phyloP scores from a whole-genome alignment of 2,329 filamentous ascomycete genomes.

The Alternaria panax region DNA sequence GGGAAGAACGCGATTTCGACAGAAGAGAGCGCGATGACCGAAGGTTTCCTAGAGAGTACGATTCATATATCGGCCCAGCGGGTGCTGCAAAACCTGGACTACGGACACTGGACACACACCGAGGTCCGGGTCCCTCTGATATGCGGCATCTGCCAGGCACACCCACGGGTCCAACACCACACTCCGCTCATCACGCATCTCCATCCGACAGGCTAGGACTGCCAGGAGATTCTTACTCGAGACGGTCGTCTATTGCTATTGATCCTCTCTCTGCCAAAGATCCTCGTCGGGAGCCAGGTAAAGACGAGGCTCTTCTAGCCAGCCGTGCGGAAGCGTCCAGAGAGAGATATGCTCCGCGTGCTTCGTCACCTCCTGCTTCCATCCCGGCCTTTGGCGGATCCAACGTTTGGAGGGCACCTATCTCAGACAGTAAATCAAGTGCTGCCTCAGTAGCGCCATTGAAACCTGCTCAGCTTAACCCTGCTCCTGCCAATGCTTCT shows the following conservation, averaged over 20 bases:
- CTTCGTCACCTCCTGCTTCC: constrained; percentile 62
- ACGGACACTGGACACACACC: constrained; percentile 44
- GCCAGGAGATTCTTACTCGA: constrained; percentile 44
- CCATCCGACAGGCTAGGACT: constrained; percentile 43
- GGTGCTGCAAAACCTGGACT: constrained; percentile 39
- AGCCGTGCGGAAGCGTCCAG: constrained; percentile 56
- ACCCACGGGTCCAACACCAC: constrained; percentile 44
- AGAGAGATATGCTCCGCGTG: constrained; percentile 56
- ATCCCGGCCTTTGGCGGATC: constrained; percentile 64
- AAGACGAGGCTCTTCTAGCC: constrained; percentile 54
- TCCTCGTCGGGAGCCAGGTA: constrained; percentile 50
- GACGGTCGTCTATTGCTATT: constrained; percentile 47
- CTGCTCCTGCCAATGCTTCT: constrained; percentile 30
- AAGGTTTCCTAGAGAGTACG: constrained; percentile 56
- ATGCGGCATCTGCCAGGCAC: constrained; percentile 44
- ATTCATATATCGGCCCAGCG: constrained; percentile 50
- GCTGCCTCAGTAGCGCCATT: constrained; percentile 33
- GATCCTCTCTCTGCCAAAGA: constrained; percentile 46
- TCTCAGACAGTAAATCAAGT: constrained; percentile 44
- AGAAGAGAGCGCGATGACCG: constrained; percentile 52
- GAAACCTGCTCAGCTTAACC: constrained; percentile 34
- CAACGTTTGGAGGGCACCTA: constrained; percentile 54
- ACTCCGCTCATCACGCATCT: constrained; percentile 43
- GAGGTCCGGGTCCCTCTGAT: constrained; percentile 36
- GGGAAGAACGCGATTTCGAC: constrained; percentile 51